phyloP scores from a whole-genome alignment of 2,329 filamentous ascomycete species.

The Cercospora zeina region DNA sequence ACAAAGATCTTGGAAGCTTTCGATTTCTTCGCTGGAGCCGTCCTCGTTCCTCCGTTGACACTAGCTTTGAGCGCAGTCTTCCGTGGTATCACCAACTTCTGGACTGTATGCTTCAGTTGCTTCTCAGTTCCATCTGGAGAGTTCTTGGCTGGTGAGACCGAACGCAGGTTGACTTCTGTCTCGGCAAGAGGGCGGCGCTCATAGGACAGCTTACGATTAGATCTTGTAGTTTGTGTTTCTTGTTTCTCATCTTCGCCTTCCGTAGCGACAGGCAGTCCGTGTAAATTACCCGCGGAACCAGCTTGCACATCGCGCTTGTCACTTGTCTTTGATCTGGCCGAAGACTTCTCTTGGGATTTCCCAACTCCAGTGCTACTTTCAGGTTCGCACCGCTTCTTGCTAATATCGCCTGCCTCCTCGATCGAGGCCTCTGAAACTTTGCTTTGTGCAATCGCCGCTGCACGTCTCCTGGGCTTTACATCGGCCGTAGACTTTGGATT shows the following conservation, averaged over 20 bases:
- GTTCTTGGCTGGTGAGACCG: constrained; percentile 11
- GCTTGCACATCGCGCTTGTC: not conserved
- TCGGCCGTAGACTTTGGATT: not conserved
- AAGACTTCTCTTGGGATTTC: not conserved
- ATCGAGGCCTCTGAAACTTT: constrained; percentile 30
- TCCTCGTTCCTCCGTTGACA: not conserved
- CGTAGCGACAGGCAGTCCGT: not conserved
- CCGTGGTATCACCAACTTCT: not conserved
- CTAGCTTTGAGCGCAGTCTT: not conserved
- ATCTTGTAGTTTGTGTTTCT: not conserved
- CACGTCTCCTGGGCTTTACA: constrained; percentile 30
- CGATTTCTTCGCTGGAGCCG: not conserved
- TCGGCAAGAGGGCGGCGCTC: constrained; percentile 5
- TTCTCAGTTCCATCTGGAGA: not conserved
- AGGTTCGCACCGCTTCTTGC: constrained; percentile 28
- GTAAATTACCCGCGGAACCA: not conserved
- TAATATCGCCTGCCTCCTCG: constrained; percentile 31
- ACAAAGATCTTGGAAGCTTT: not conserved
- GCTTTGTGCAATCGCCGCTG: constrained; percentile 28
- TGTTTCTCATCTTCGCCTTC: not conserved
- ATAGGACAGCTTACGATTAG: not conserved
- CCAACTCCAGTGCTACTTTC: not conserved
- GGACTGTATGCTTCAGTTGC: not conserved
- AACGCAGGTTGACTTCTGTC: constrained; percentile 2
- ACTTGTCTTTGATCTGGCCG: not conserved